Evolutionary conservation across 1,284 basidiomycete species (phyloP).

Genomic region (Neotropicomus parvogracilis): DNA sequence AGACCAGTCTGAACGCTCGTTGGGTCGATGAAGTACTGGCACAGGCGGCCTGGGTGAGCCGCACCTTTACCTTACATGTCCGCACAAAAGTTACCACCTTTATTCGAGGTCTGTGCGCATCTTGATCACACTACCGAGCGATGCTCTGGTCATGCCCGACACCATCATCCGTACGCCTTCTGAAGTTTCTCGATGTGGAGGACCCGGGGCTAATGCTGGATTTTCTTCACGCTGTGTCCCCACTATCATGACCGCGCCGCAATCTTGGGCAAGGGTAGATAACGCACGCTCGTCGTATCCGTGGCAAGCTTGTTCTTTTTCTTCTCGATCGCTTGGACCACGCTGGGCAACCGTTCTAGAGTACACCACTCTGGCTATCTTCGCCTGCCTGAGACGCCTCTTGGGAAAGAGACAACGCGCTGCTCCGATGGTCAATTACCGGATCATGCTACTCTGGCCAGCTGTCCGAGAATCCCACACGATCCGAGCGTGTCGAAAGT

Average conservation of each 20-base stretch:
- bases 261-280: slow-evolving; percentile 8
- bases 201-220: slow-evolving; percentile 40
- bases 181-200: slow-evolving; percentile 42
- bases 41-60: slow-evolving; percentile 69
- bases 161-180: slow-evolving; percentile 60
- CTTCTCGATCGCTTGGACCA: slow-evolving; percentile 47
- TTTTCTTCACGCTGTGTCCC: slow-evolving; percentile 45
- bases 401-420: slow-evolving; percentile 57
- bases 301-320: slow-evolving; percentile 48
- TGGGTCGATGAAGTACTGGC: slow-evolving; percentile 70
- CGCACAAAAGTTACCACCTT: slow-evolving; percentile 50
- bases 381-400: slow-evolving; percentile 60
- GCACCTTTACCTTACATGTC: slow-evolving; percentile 11
- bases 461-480: slow-evolving; percentile 58
- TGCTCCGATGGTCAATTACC: slow-evolving; percentile 47
- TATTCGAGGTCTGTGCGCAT: slow-evolving; percentile 70
- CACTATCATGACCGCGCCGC: slow-evolving; percentile 28
- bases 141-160: slow-evolving; percentile 57
- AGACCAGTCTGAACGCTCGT: slow-evolving; percentile 63
- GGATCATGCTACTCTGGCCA: slow-evolving; percentile 67
- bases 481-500: slow-evolving; percentile 39
- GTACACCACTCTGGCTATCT: slow-evolving; percentile 57
- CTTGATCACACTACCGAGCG: slow-evolving; percentile 54
- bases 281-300: slow-evolving; percentile 2
- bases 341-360: slow-evolving; percentile 48